Conservation (phyloP, 1,139 yeast genomes). For the Protomyces pachydermus region DNA sequence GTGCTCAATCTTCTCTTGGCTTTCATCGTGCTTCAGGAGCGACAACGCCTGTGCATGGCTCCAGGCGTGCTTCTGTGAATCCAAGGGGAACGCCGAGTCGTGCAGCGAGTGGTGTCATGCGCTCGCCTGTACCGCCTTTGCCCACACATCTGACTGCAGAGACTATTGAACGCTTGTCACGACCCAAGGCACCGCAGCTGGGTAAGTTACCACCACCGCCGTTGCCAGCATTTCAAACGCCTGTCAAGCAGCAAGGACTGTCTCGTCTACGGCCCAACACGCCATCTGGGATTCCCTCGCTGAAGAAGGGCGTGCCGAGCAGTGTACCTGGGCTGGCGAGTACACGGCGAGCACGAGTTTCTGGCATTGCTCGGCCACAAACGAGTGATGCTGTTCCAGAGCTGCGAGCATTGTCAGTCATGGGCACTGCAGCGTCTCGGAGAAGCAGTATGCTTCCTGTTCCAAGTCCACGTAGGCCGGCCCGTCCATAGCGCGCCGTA, state of each 20-base stretch:
- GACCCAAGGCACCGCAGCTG: constrained; percentile 1
- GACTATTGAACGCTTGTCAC: constrained; percentile 12
- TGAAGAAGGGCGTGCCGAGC: constrained; percentile 1
- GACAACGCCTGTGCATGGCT: not conserved
- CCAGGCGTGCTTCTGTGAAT: not conserved
- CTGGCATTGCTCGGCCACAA: not conserved
- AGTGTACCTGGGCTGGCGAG: not conserved
- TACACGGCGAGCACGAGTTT: not conserved
- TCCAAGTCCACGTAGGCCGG: constrained; percentile 13
- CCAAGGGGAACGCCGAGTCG: not conserved
- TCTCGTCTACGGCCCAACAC: not conserved
- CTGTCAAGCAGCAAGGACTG: not conserved
- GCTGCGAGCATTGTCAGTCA: not conserved
- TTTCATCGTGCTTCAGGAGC: not conserved
- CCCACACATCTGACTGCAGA: constrained; percentile 4
- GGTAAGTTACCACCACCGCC: not conserved
- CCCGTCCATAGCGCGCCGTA: too few species aligned
- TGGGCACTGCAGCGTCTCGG: not conserved
- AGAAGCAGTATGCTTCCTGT: constrained; percentile 7
- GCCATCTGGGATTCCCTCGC: constrained; percentile 5
- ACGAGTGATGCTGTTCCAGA: not conserved
- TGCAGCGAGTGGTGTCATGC: not conserved
- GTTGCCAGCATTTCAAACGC: constrained; percentile 3
- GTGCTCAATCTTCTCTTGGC: not conserved
- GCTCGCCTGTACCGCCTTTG: constrained; percentile 4